Percentiles rank a stretch among this genome's conserved stretches.
These are phyloP conservation scores for Penicillium janthinellum DNA, from an alignment of 2,329 filamentous ascomycete species.

Conservation along the genomic window DNA sequence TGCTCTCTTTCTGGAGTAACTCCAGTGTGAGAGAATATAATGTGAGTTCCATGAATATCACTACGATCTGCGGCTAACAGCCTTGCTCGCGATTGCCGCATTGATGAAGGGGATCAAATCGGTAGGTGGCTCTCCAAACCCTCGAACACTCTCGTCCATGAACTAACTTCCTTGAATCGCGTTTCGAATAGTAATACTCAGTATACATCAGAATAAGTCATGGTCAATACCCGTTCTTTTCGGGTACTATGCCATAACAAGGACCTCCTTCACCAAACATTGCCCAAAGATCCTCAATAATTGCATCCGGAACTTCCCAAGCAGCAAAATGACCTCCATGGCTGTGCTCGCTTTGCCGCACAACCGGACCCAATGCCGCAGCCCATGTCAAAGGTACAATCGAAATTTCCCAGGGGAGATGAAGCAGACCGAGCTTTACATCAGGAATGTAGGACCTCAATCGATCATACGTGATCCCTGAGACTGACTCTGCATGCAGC, in stretches of 20 bases:
- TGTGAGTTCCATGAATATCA: conserved; percentile 15
- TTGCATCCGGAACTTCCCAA: conserved; percentile 23
- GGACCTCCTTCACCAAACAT: conserved; percentile 22
- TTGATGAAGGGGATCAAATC: neutral
- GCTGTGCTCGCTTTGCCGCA: conserved; percentile 21
- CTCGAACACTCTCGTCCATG: neutral
- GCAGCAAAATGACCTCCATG: conserved; percentile 27
- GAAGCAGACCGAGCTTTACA: conserved; percentile 23
- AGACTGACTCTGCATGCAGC: conserved; percentile 4
- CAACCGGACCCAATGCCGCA: conserved; percentile 20
- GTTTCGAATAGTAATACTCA: too few species aligned
- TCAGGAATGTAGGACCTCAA: conserved; percentile 17
- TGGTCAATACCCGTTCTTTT: conserved; percentile 14
- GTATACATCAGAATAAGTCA: neutral
- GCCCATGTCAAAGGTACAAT: conserved; percentile 26
- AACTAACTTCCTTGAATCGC: neutral
- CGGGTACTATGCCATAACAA: conserved; percentile 16
- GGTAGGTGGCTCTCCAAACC: neutral
- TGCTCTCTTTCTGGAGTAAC: conserved; percentile 7
- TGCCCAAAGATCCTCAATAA: conserved; percentile 17
- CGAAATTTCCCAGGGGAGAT: conserved; percentile 24
- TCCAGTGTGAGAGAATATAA: conserved; percentile 15
- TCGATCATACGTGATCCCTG: conserved; percentile 13
- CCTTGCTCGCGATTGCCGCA: neutral
- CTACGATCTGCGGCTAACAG: conserved; percentile 20